A percentile compares a stretch with the other conserved stretches of the same genome.
Conservation (phyloP, 192 early-diverging fungal genomes). For the Ramicandelaber brevisporus region DNA sequence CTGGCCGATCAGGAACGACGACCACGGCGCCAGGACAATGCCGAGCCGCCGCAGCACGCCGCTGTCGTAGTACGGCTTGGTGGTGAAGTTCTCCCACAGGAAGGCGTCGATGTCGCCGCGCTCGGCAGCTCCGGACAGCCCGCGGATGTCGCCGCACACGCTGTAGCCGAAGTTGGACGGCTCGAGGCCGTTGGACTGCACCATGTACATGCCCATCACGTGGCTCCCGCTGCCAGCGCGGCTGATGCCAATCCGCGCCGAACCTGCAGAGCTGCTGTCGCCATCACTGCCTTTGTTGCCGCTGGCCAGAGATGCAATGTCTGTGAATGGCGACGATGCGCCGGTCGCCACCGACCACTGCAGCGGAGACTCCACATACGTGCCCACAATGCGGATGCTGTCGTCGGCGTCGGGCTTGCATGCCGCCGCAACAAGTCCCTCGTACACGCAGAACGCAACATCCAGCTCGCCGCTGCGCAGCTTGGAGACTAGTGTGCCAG, state of each 20-base stretch:
- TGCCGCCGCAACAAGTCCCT: conserved; percentile 40
- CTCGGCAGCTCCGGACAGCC: conserved; percentile 33
- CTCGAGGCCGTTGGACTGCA: conserved; percentile 19
- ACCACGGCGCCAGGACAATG: conserved; percentile 45
- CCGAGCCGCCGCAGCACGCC: conserved; percentile 30
- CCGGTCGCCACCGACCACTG: conserved; percentile 30
- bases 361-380: conserved; percentile 34
- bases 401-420: conserved; percentile 23
- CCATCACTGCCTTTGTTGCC: no score
- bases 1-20: conserved; percentile 50
- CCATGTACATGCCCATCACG: conserved; percentile 24
- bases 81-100: conserved; percentile 59
- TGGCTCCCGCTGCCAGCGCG: conserved; percentile 45
- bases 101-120: conserved; percentile 32
- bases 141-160: conserved; percentile 30
- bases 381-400: conserved; percentile 38
- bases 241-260: conserved; percentile 20
- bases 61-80: conserved; percentile 46
- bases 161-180: conserved; percentile 22
- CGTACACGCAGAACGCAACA: conserved; percentile 45
- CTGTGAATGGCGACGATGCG: conserved; percentile 8
- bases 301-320: neutral
- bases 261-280: no score
- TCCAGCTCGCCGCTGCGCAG: conserved; percentile 34
- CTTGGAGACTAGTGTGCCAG: conserved; percentile 22